Percentiles rank a stretch among this genome's conserved stretches.
phyloP scores from a whole-genome alignment of 2,329 filamentous ascomycete genomes.

The Diaporthe velutina region DNA sequence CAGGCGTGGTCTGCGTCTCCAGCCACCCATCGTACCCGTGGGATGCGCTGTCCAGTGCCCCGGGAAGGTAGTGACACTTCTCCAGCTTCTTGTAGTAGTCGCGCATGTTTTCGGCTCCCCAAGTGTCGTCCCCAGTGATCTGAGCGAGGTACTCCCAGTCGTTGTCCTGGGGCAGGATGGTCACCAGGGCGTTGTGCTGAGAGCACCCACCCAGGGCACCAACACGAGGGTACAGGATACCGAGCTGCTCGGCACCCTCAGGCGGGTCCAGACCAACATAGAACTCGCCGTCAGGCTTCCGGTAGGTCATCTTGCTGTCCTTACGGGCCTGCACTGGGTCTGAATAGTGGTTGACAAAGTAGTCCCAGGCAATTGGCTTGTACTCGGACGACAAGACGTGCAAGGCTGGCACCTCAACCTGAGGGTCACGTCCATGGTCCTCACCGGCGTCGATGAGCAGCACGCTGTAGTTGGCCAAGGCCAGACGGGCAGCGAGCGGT shows the following conservation, averaged over 20 bases:
- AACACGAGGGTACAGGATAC: constrained; percentile 53
- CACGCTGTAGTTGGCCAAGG: constrained; percentile 64
- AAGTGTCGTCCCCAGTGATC: constrained; percentile 58
- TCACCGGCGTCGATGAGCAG: constrained; percentile 68
- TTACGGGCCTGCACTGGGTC: constrained; percentile 61
- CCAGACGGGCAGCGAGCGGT: constrained; percentile 63
- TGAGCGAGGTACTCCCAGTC: constrained; percentile 57
- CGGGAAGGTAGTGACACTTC: constrained; percentile 63
- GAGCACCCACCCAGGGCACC: constrained; percentile 55
- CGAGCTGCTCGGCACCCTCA: constrained; percentile 48
- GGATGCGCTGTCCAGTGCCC: constrained; percentile 50
- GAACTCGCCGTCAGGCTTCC: constrained; percentile 50
- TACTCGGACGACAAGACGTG: constrained; percentile 44
- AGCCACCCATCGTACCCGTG: constrained; percentile 73
- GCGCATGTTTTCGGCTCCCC: constrained; percentile 68
- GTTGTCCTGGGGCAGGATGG: constrained; percentile 53
- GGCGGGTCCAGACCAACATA: constrained; percentile 53
- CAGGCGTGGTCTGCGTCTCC: constrained; percentile 60
- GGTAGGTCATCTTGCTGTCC: constrained; percentile 64
- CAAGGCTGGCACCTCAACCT: constrained; percentile 45
- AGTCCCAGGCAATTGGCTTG: constrained; percentile 62
- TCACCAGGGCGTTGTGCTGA: constrained; percentile 53
- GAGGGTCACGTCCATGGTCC: constrained; percentile 56
- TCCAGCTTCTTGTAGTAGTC: constrained; percentile 68
- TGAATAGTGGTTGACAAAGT: constrained; percentile 71